Conservation (phyloP, 305 asterid genomes). For the Fraxinus dipetala region DNA sequence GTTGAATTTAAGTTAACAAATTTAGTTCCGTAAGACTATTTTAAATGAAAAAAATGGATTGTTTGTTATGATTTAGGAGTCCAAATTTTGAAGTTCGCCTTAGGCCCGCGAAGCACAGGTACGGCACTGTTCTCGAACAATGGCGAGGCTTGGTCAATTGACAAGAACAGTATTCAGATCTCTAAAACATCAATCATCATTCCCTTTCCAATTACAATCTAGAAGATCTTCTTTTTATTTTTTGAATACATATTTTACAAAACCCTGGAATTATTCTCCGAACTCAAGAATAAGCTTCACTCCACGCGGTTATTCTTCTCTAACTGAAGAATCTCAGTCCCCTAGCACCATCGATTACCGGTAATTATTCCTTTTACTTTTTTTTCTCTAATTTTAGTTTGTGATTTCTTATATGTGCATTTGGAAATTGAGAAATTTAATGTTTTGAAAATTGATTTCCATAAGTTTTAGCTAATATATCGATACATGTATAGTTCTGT, state of each 20-base stretch:
- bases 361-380: conserved; percentile 25
- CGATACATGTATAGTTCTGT: conserved; percentile 47
- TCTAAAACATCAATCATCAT: conserved; percentile 18
- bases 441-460: background rate
- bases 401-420: background rate
- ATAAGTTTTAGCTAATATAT: conserved; percentile 1
- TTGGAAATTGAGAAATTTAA: background rate
- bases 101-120: no score
- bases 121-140: no score
- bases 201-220: conserved; percentile 4
- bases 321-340: conserved; percentile 36
- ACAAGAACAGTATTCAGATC: conserved; percentile 34
- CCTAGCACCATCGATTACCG: conserved; percentile 55
- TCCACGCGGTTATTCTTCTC: conserved; percentile 41
- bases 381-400: background rate
- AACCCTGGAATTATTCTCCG: conserved; percentile 28
- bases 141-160: conserved; percentile 11
- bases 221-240: conserved; percentile 13
- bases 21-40: no score
- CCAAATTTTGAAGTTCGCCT: no score
- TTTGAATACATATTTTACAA: conserved; percentile 17
- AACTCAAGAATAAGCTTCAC: background rate
- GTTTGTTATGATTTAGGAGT: no score
- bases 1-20: no score
- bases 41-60: no score